Conservation (phyloP, 176 grass and related monocot genomes). For the Triticum timopheevii region DNA sequence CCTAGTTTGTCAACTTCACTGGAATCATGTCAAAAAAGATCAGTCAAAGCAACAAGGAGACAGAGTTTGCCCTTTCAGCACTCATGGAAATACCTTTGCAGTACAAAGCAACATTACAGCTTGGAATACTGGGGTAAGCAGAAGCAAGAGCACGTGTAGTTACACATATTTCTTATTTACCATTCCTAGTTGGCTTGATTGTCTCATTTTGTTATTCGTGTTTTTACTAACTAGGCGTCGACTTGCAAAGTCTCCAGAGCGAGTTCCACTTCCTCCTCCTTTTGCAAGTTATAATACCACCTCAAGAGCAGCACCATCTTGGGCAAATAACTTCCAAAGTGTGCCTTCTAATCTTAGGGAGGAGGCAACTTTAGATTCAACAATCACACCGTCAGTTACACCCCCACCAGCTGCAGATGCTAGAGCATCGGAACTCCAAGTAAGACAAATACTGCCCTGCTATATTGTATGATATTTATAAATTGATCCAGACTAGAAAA, state of each 20-base stretch:
- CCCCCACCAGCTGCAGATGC: conserved; percentile 38
- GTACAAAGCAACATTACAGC: conserved; percentile 77
- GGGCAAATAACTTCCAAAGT: conserved; percentile 38
- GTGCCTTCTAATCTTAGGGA: conserved; percentile 42
- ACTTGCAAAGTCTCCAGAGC: conserved; percentile 48
- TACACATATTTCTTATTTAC: conserved; percentile 26
- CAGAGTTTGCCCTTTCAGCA: conserved; percentile 80
- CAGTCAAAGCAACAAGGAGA: conserved; percentile 63
- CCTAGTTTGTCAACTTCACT: conserved; percentile 87
- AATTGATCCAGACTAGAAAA: not conserved
- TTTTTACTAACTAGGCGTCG: conserved; percentile 48
- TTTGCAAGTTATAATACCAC: conserved; percentile 44
- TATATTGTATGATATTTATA: not conserved
- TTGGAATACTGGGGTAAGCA: conserved; percentile 77
- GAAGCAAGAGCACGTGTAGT: conserved; percentile 28
- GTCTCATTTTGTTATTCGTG: conserved; percentile 26
- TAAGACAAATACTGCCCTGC: conserved; percentile 20
- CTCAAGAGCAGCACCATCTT: conserved; percentile 34
- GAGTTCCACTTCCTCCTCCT: conserved; percentile 77
- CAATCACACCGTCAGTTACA: conserved; percentile 33
- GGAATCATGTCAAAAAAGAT: conserved; percentile 76
- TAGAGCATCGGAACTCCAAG: conserved; percentile 49
- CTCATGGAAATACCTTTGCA: conserved; percentile 88
- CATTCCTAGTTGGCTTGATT: conserved; percentile 10
- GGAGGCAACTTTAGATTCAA: conserved; percentile 34